Base-by-base conservation (phyloP, 495 filamentous ascomycete species). In the Talaromyces thailandensis region DNA sequence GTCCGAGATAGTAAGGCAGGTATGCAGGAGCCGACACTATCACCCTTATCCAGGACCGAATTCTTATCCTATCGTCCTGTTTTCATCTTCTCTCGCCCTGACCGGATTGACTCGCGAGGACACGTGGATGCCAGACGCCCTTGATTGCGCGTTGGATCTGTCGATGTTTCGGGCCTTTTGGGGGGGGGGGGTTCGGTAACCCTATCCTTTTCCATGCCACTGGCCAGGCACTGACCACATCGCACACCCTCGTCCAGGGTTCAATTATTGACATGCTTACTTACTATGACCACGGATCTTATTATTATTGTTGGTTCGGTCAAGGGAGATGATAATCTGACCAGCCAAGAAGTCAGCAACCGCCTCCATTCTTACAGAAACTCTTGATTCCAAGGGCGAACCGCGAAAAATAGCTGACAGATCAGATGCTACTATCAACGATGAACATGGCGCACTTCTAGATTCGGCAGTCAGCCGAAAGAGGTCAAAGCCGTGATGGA, bases 91-190 rank as follows among this genome's bases (percentile, higher is more conserved):
- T 48, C n/a, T 21, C 18, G 16, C 9, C n/a, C 43, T 48, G 43
- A 48, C 43, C 43, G n/a, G 43, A 48, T 48, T 53, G 25, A 24
- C 50, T 53, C 21, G 50, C 23, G 23, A 25, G 23, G 50, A 28
- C 50, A 52, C 50, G 50, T 52, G 50, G 50, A 52, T 52, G 18
- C 50, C 50, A 45, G 18, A 52, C 50, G 50, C 50, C 50, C 50
- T 52, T 52, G 50, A 52, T 52, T 18, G n/a, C 18, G 26, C 26
- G 26, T 28, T 6, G 2, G 2, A n/a, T 43, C 8, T 32, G 31
- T 32, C 31, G 14, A 16, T 45, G n/a, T 45, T 45, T 45, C 40
- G 40, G n/a, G 40, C 32, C 32, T 37, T 37, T 37, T 40, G 11
- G 43, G n/a, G n/a, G n/a, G n/a, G n/a, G n/a, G 35, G 2, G 16